These are phyloP conservation scores for Phytomonas sp. DNA, from an alignment of 208 protist genomes.

Conservation along the genomic window DNA sequence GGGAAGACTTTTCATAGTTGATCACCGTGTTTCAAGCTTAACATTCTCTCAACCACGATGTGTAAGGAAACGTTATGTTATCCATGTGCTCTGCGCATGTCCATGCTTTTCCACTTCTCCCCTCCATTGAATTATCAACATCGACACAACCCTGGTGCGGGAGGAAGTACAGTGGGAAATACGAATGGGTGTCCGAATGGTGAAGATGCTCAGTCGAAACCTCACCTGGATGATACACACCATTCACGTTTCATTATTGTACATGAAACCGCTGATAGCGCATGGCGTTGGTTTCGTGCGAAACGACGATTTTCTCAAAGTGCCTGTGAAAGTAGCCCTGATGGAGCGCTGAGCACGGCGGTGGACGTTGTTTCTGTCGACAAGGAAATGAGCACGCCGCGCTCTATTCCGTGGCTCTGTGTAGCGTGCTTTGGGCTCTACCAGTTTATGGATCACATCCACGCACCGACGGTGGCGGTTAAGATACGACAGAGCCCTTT, in stretches of 20 bases:
- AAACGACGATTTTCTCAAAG: not conserved
- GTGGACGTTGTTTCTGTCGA: conserved; percentile 17
- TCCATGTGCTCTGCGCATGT: conserved; percentile 77
- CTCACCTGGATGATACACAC: conserved; percentile 39
- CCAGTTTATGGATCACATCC: conserved; percentile 76
- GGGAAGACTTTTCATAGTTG: not conserved
- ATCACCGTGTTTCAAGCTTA: not conserved
- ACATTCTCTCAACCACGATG: not conserved
- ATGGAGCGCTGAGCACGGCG: not conserved
- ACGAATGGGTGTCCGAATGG: not conserved
- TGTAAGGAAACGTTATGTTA: conserved; percentile 59
- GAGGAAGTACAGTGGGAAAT: conserved; percentile 4
- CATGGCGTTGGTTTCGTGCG: conserved; percentile 34
- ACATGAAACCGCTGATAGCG: conserved; percentile 56
- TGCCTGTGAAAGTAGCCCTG: not conserved
- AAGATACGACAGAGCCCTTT: conserved; percentile 53
- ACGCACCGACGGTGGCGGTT: conserved; percentile 56
- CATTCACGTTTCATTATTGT: conserved; percentile 68
- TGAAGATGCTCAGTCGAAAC: conserved; percentile 11
- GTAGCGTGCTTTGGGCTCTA: conserved; percentile 77
- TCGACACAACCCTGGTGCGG: not conserved
- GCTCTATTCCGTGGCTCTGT: conserved; percentile 42
- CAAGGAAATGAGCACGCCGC: conserved; percentile 25
- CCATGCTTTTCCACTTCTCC: conserved; percentile 57
- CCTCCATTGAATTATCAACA: conserved; percentile 27